Base-by-base conservation (phyloP, 2,329 filamentous ascomycete species). In the Orbilia brochopaga region DNA sequence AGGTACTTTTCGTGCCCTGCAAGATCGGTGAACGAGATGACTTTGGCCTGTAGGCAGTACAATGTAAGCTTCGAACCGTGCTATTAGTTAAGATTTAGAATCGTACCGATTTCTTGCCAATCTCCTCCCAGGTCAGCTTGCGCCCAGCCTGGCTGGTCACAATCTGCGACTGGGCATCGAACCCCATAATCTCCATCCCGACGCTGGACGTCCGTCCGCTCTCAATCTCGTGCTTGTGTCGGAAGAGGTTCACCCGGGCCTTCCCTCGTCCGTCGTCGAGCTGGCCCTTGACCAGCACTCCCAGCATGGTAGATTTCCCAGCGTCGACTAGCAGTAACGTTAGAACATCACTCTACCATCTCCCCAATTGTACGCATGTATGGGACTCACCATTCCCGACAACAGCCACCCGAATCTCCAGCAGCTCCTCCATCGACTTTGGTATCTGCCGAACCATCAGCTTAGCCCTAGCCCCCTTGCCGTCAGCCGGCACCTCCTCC, bases 171-270 rank as follows among this genome's bases (percentile, higher is more conserved):
- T 85, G 85, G 56, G 89, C 91, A 79, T 97, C 92, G 76, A 97
- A 99, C 1, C 94, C 94, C 89, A 97, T 92, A 73, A 97, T 97
- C 80, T 99, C 94, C 92, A 97, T 95, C 46, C 94, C 93, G 0
- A 99, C 94, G 0, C 92, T 97, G 78, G 91, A 96, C 8, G 94
- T 99, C 75, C 94, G 86, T 1, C 94, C 94, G 52, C 90, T 94
- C 80, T 99, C 94, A 44, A 97, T 90, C 81, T 99, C 94, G 78
- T 99, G 94, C 80, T 99, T 97, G 80, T 99, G 94, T 15, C 94
- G 87, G 81, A 99, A 99, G 11, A 99, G 86, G 75, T 96, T 97
- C 57, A 99, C 90, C 73, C 94, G 89, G 51, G 94, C 93, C 79
- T 90, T 93, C 11, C 94, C 94, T 78, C 94, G 86, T 15, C 94